Base-by-base conservation (phyloP, 2,329 filamentous ascomycete genomes). In the Fusarium tricinctum region DNA sequence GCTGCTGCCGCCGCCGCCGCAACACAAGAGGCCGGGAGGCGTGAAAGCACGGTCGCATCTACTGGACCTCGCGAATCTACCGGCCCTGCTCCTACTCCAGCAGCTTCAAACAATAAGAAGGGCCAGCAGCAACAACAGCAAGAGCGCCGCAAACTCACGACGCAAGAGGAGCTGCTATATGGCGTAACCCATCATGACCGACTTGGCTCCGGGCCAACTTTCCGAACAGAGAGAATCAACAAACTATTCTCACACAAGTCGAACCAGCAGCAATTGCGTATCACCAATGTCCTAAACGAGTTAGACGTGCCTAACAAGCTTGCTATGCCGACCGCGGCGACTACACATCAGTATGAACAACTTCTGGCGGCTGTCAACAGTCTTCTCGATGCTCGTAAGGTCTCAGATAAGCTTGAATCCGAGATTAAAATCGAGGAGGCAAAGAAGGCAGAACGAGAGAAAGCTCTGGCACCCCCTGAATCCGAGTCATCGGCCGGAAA, bases 161-260 rank as follows among this genome's bases (percentile, higher is more conserved):
- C 91, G 46, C 88, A 92, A 70, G 91, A 97, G 79, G 91, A 94
- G 80, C 80, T 87, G 67, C 86, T 91, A 33, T 98, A 95, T 75
- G 96, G 95, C 66, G 91, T 99, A 12, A 88, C 91, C 9, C 89
- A 92, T 69, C 91, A 95, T 76, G 95, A 98, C 57, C 92, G 95
- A 28, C 85, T 97, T 39, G 89, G 91, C 3, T 91, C 91, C 10
- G 95, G 96, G 8, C 92, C 97, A 35, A 91, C 92, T 15, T 98
- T 98, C 85, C 92, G 95, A 14, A 93, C 93, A 28, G 92, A 95
- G 73, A 91, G 89, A 77, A 88, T 95, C 60, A 90, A 91, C 71
- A 94, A 94, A 78, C 87, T 93, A 23, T 91, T 93, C 57, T 89
- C 89, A 38, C 91, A 91, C 68, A 94, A 94, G 81, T 91, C 88